Evolutionary conservation across 768 basidiomycete species (phyloP), one percentile per base, ranked within the genome.

Genomic region (Phlegmacium glaucopus): DNA sequence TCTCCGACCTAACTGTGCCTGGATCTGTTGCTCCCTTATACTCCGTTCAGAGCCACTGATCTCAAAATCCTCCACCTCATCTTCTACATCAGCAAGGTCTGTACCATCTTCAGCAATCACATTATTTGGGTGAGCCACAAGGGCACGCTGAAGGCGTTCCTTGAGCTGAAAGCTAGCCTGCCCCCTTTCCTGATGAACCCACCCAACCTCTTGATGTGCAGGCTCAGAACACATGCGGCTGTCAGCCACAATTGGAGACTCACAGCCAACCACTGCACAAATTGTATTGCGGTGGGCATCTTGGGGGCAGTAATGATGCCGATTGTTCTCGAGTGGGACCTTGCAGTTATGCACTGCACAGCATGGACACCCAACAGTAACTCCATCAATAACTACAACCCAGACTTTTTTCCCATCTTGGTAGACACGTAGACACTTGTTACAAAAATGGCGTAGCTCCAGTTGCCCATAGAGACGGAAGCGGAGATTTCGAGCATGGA

Each of bases 1-100:
- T 18, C 39, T 41, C 10, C 53, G 44, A 1, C 61, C 53, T 51
- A 65, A 68, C 26, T 48, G 50, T 2, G 64, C 62, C 12, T 45
- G 39, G 13, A 62, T 22, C 29, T 55, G 58, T 12, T 27, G 15
- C 7, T 26, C 11, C 10, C 13, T 12, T 8, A 13, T 32, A 8
- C 9, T 13, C 13, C 9, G 30, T 8, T 13, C 30, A 8, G 8
- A 8, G 12, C n/a, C 11, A 42, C 34, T 38, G 41, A 35, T 18
- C 16, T 43, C 48, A 39, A 30, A 37, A 3, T 42, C 45, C 4
- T 53, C n/a, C n/a, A n/a, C 43, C 26, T 22, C 32, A 4, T 35
- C n/a, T 18, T 43, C 29, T 5, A 41, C 43, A 4, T 48, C 35
- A 12, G 45, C 4, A 11, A 22, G 1, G 3, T 35, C 30, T 6